Base-by-base conservation (phyloP, 2,329 filamentous ascomycete genomes). In the Aspergillus amoenus region DNA sequence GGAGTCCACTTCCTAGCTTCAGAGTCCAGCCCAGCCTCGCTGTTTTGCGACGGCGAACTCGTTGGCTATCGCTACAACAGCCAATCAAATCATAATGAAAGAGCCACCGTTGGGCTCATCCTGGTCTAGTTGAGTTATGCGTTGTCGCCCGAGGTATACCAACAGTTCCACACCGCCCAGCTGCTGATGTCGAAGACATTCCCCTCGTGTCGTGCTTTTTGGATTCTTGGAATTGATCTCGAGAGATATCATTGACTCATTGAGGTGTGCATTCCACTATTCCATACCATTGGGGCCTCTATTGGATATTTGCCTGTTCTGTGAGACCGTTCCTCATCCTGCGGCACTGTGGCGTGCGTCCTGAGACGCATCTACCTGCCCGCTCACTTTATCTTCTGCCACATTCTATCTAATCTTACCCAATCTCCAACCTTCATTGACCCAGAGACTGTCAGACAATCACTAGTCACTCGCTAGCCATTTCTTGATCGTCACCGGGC, bases 231-330 rank as follows among this genome's bases (percentile, higher is more conserved):
- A 53, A 47, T 40, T 41, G 30, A 18, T 3, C 2, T 6, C 12
- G 43, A 8, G 13, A 32, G 42, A 37, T 47, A 53, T 9, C 32
- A 53, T 46, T 53, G 17, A 32, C 15, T 15, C 6, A 13, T 37
- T 37, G 47, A 27, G 34, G 34, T 39, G 21, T 21, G 43, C 30
- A 53, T 53, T 46, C 32, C 30, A 53, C 43, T 41, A 53, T 46
- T 41, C 8, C 41, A 32, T 34, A 53, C 51, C 34, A 41, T 53
- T 53, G 42, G 42, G 42, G 42, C 32, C 43, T 47, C 51, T 47
- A 52, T 52, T 52, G 27, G 13, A 21, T 50, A 11, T 47, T 46
- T 53, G 51, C 51, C 34, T 53, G 43, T 46, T 46, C 42, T 30
- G 40, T 22, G 42, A 17, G 3, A 21, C 15, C 8, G 42, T 53